phyloP scores from a whole-genome alignment of 2,329 filamentous ascomycete species.

The Paradendryphiella salina region DNA sequence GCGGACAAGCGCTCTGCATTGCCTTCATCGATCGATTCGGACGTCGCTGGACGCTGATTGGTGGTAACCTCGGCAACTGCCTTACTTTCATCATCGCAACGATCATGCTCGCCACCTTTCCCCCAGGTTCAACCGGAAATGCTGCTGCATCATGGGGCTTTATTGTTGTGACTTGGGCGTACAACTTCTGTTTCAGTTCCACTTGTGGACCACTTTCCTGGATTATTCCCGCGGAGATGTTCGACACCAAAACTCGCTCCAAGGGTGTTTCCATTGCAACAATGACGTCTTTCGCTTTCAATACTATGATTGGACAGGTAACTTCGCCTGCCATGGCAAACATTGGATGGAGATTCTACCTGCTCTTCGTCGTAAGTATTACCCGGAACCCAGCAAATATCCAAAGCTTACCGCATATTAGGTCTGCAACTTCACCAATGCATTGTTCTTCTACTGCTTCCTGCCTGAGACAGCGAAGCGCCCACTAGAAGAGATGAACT shows the following conservation, averaged over 20 bases:
- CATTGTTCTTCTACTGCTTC: slow-evolving; percentile 68
- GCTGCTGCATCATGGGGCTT: slow-evolving; percentile 69
- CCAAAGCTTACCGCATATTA: slow-evolving; percentile 8
- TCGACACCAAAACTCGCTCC: slow-evolving; percentile 73
- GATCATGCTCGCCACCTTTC: slow-evolving; percentile 61
- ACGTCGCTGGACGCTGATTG: slow-evolving; percentile 71
- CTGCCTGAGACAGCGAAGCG: slow-evolving; percentile 68
- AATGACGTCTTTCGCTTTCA: slow-evolving; percentile 74
- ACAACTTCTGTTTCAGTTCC: slow-evolving; percentile 75
- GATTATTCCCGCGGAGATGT: slow-evolving; percentile 71
- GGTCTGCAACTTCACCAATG: slow-evolving; percentile 70
- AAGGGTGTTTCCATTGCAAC: slow-evolving; percentile 76
- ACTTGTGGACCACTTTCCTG: slow-evolving; percentile 70
- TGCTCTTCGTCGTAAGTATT: slow-evolving; percentile 59
- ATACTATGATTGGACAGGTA: slow-evolving; percentile 73
- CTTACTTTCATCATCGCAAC: slow-evolving; percentile 72
- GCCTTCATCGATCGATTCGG: slow-evolving; percentile 70
- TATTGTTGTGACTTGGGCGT: slow-evolving; percentile 76
- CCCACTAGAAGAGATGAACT: slow-evolving; percentile 70
- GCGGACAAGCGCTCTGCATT: slow-evolving; percentile 71
- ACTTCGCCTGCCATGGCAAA: slow-evolving; percentile 63
- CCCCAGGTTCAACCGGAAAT: slow-evolving; percentile 59
- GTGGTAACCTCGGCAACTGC: slow-evolving; percentile 72
- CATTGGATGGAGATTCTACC: slow-evolving; percentile 61
- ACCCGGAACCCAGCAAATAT: not conserved